A percentile compares a stretch with the other conserved stretches of the same genome.
These are phyloP conservation scores for Houttuynia cordata DNA, from an alignment of 164 flowering plant genomes.

Conservation along the genomic window DNA sequence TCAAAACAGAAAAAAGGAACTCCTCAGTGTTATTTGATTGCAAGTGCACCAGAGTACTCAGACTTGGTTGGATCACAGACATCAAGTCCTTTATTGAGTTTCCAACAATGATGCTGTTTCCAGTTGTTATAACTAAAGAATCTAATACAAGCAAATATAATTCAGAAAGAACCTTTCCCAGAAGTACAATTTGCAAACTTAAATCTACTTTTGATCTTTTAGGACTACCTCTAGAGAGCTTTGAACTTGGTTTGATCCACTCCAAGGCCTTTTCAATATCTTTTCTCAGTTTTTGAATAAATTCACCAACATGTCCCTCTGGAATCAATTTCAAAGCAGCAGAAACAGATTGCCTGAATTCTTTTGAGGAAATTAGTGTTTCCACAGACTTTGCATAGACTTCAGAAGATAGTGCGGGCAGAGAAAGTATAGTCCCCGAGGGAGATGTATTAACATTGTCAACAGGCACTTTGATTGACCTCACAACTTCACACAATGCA, in stretches of 20 bases:
- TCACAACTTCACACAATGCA: constrained; percentile 63
- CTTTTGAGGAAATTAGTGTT: constrained; percentile 39
- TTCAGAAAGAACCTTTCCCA: constrained; percentile 61
- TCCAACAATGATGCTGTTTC: constrained; percentile 56
- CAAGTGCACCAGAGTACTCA: constrained; percentile 30
- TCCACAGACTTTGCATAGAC: constrained; percentile 37
- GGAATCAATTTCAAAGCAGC: constrained; percentile 57
- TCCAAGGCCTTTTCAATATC: constrained; percentile 62
- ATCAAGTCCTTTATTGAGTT: constrained; percentile 43
- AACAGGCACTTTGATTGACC: constrained; percentile 21
- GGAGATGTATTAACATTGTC: constrained; percentile 14
- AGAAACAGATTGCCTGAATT: constrained; percentile 41
- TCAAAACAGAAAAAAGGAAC: constrained; percentile 24
- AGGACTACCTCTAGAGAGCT: constrained; percentile 12
- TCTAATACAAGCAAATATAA: constrained; percentile 51
- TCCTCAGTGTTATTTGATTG: constrained; percentile 21
- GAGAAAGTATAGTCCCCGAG: constrained; percentile 8
- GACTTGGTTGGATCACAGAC: constrained; percentile 27
- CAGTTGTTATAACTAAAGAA: constrained; percentile 43
- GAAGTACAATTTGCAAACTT: constrained; percentile 32
- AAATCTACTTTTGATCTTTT: constrained; percentile 6
- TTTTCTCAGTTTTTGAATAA: constrained; percentile 28
- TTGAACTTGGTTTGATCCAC: constrained; percentile 44
- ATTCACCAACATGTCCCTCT: constrained; percentile 79
- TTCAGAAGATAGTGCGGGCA: constrained; percentile 16